Percentiles rank a stretch among this genome's conserved stretches.
These are phyloP conservation scores for Talaromyces stipitatus DNA, from an alignment of 495 filamentous ascomycete species.

Conservation along the genomic window DNA sequence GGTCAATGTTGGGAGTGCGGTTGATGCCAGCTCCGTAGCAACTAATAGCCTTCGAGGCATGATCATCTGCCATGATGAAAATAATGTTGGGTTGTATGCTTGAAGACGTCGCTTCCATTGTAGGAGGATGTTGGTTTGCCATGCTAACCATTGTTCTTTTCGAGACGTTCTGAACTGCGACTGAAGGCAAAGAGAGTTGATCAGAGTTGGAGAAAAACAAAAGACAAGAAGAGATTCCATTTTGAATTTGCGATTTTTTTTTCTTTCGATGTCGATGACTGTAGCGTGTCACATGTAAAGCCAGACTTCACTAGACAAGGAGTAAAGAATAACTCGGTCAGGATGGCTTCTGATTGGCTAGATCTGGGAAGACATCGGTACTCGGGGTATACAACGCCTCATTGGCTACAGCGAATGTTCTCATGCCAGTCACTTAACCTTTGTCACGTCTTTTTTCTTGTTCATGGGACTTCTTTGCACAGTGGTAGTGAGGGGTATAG, in stretches of 20 bases:
- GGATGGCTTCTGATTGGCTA: background rate
- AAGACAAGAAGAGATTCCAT: background rate
- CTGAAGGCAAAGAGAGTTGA: background rate
- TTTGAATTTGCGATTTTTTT: background rate
- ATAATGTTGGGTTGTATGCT: constrained; percentile 27
- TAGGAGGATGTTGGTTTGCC: background rate
- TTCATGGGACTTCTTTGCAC: too few relatives aligned
- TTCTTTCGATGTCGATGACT: background rate
- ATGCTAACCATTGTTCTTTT: background rate
- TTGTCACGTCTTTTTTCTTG: too few relatives aligned
- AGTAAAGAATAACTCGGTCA: background rate
- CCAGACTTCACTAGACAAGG: background rate
- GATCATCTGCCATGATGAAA: constrained; percentile 43
- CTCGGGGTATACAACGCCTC: background rate
- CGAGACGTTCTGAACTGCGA: background rate
- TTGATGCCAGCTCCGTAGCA: constrained; percentile 36
- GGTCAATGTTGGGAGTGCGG: constrained; percentile 34
- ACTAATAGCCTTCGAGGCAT: constrained; percentile 35
- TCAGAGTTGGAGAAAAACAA: background rate
- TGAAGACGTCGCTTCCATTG: background rate
- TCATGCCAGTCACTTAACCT: too few relatives aligned
- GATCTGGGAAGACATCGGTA: background rate
- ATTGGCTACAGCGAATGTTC: background rate
- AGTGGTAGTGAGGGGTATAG: too few relatives aligned
- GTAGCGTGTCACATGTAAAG: background rate